Evolutionary conservation across 345 rosid species (phyloP).

Genomic region (Theobroma cacao): DNA sequence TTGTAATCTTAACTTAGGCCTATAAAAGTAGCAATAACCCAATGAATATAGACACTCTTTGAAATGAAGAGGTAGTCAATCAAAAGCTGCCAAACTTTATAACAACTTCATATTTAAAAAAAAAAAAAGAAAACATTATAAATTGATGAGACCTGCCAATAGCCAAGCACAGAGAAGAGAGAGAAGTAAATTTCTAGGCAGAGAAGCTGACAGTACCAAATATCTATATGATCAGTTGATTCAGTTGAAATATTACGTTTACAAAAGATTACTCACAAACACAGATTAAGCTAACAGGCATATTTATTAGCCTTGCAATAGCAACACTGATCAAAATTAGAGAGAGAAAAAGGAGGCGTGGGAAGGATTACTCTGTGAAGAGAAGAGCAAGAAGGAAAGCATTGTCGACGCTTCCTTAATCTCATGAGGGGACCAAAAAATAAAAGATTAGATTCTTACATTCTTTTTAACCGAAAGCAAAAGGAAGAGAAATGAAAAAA

Average conservation of each 20-base stretch:
- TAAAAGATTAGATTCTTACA: slow-evolving; percentile 24
- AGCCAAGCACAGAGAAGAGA: neutral
- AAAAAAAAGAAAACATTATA: neutral
- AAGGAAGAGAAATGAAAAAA: slow-evolving; percentile 17
- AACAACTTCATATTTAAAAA: neutral
- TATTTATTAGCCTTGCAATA: neutral
- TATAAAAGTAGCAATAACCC: neutral
- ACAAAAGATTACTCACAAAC: slow-evolving; percentile 1
- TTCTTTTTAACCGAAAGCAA: slow-evolving; percentile 38
- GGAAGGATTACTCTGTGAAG: slow-evolving; percentile 41
- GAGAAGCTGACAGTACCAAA: neutral
- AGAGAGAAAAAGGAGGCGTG: slow-evolving; percentile 1
- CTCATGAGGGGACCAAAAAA: slow-evolving; percentile 48
- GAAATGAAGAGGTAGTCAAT: neutral
- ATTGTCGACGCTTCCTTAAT: slow-evolving; percentile 47
- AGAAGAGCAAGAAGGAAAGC: slow-evolving; percentile 61
- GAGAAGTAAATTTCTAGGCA: neutral
- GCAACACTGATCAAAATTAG: neutral
- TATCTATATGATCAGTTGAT: neutral
- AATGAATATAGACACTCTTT: neutral
- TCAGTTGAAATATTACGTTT: neutral
- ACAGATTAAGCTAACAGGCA: slow-evolving; percentile 8
- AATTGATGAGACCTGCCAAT: neutral
- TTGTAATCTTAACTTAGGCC: neutral
- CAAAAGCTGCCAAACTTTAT: neutral